Evolutionary conservation across 805 yeast species (phyloP), one percentile per base, ranked within the genome.

Genomic region (Candida endomychidarum): DNA sequence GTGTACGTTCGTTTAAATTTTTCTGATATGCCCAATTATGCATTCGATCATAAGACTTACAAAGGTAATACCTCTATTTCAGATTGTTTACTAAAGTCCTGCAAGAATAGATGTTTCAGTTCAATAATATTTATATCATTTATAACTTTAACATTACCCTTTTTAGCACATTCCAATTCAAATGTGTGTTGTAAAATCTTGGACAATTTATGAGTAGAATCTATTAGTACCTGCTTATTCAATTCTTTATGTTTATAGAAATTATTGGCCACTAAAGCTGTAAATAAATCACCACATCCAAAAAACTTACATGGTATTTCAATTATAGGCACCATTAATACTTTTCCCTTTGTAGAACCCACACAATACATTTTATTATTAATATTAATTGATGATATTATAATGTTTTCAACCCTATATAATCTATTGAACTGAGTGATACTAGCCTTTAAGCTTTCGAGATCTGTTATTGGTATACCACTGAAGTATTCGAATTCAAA

Each of bases 251-350:
- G 63, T 6, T 46, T 57, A 41, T 64, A 63, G 46, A 72, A 72
- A 1, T 67, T 58, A 48, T 83, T 77, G 2, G 82, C 69, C 14
- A 84, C 47, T 11, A 85, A 53, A 0, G 83, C 88, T 2, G 81
- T 67, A 56, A 84, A 82, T 12, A 85, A 59, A 54, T 85, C 93
- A 2, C 93, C 93, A 42, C 86, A 75, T 1, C 93, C 93, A 28
- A 79, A 80, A 55, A 83, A 84, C 1, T 68, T 62, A 8, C 88
- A 86, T 15, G 74, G 62, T 9, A 84, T 75, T 48, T 64, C 60
- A 4, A 70, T 64, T 2, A 80, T 72, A 17, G 68, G 66, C 33
- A 69, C 63, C 28, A 60, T 57, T 4, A 53, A 38, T 11, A 41
- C 5, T 5, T 24, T 12, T 5, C 12, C 9, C 4, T 30, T 30